A percentile compares a stretch with the other conserved stretches of the same genome.
These are phyloP conservation scores for Cadophora sp. DNA, from an alignment of 2,329 filamentous ascomycete genomes.

Conservation along the genomic window DNA sequence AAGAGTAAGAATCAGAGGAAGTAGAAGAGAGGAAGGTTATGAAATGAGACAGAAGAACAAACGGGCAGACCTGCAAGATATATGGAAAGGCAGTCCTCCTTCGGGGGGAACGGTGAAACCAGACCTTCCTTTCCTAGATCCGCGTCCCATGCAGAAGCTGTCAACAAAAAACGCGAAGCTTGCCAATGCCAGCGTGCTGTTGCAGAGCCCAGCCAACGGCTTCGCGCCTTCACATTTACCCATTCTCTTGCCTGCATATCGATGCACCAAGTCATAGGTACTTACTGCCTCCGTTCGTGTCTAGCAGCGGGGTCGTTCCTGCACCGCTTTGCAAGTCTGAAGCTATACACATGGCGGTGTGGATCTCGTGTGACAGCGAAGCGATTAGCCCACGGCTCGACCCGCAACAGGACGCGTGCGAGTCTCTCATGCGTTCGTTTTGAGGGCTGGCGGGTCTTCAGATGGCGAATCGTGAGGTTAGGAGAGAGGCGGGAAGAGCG, in stretches of 20 bases:
- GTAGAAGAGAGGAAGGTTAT: conserved; percentile 15
- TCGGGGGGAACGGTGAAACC: conserved; percentile 22
- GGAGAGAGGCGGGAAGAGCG: conserved; percentile 28
- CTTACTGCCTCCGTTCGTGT: conserved; percentile 28
- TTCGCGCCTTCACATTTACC: conserved; percentile 28
- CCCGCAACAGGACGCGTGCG: conserved; percentile 38
- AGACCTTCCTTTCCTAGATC: conserved; percentile 19
- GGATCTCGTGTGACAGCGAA: conserved; percentile 38
- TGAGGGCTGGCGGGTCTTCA: conserved; percentile 20
- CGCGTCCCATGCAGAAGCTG: conserved; percentile 25
- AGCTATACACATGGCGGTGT: conserved; percentile 34
- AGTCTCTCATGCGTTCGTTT: conserved; percentile 33
- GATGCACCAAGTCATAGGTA: conserved; percentile 37
- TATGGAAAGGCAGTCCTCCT: conserved; percentile 19
- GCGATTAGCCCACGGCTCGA: conserved; percentile 35
- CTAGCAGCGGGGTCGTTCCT: conserved; percentile 34
- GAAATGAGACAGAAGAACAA: conserved; percentile 2
- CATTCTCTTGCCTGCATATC: conserved; percentile 30
- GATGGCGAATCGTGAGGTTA: conserved; percentile 26
- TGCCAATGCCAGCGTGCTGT: conserved; percentile 21
- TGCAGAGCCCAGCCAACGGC: conserved; percentile 29
- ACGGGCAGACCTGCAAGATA: conserved; percentile 26
- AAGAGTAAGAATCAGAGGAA: conserved; percentile 20
- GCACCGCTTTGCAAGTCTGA: conserved; percentile 21
- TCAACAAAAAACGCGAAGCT: conserved; percentile 25